phyloP scores from a whole-genome alignment of 2,329 filamentous ascomycete genomes.

The Botrytis hyacinthi region DNA sequence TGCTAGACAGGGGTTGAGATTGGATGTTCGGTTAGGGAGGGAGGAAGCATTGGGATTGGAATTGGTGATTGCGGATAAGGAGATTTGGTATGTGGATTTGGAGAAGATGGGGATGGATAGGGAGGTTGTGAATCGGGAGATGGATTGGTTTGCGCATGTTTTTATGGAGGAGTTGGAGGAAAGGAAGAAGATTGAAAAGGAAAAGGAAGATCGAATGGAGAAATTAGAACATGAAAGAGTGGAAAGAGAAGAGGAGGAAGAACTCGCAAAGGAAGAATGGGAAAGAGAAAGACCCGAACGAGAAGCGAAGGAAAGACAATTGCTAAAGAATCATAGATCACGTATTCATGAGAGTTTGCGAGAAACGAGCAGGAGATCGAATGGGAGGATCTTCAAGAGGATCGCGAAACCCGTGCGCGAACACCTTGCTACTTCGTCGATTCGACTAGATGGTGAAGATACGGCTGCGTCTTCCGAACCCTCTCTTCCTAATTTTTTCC shows the following conservation, averaged over 20 bases:
- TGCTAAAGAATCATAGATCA: background rate
- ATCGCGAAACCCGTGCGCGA: background rate
- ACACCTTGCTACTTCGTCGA: background rate
- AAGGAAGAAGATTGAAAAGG: background rate
- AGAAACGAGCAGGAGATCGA: background rate
- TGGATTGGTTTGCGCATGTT: constrained; percentile 15
- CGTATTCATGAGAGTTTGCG: background rate
- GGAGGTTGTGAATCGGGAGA: constrained; percentile 11
- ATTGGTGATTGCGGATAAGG: background rate
- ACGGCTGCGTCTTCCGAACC: background rate
- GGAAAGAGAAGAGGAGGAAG: background rate
- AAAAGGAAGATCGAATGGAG: background rate
- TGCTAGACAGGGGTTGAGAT: background rate
- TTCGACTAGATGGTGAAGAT: background rate
- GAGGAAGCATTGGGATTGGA: constrained; percentile 16
- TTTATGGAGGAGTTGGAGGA: background rate
- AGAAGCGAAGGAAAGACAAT: background rate
- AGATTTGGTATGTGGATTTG: constrained; percentile 18
- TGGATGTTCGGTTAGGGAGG: constrained; percentile 15
- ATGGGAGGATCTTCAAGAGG: background rate
- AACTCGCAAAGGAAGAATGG: background rate
- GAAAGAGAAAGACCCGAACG: background rate
- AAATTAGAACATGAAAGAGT: background rate
- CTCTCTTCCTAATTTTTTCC: background rate
- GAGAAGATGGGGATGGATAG: background rate